phyloP scores from a whole-genome alignment of 345 rosid species.

The Toxicodendron radicans region DNA sequence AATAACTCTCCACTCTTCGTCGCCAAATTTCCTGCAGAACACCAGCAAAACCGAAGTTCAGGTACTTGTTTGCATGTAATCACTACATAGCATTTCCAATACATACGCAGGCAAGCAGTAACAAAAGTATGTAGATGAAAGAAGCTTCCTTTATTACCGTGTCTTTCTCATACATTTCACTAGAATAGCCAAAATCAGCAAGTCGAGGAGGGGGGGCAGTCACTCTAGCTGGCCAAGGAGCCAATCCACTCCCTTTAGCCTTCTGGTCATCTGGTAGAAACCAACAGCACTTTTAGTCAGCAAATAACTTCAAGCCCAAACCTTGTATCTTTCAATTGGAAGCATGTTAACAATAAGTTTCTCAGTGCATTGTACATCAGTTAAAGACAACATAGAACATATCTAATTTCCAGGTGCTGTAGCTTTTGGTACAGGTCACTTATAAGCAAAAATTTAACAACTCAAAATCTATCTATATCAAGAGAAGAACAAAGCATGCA shows the following conservation, averaged over 20 bases:
- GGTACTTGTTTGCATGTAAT: background rate
- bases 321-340: background rate
- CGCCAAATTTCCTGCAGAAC: constrained; percentile 70
- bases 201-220: constrained; percentile 86
- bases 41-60: constrained; percentile 21
- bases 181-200: constrained; percentile 86
- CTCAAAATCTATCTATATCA: background rate
- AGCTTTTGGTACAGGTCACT: background rate
- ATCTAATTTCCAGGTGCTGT: background rate
- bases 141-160: constrained; percentile 43
- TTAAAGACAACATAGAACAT: background rate
- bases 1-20: constrained; percentile 70
- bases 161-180: constrained; percentile 79
- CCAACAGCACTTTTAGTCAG: constrained; percentile 18
- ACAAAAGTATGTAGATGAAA: constrained; percentile 8
- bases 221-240: constrained; percentile 97
- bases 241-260: constrained; percentile 84
- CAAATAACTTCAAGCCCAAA: background rate
- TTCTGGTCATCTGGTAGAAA: constrained; percentile 63
- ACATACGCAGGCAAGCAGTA: constrained; percentile 8
- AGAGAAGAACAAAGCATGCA: background rate
- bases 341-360: background rate
- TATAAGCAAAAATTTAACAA: background rate
- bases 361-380: background rate
- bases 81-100: background rate